A percentile compares a stretch with the other conserved stretches of the same genome.
Evolutionary conservation across 1,284 basidiomycete species (phyloP).

Genomic region (Cryptococcus sp.): DNA sequence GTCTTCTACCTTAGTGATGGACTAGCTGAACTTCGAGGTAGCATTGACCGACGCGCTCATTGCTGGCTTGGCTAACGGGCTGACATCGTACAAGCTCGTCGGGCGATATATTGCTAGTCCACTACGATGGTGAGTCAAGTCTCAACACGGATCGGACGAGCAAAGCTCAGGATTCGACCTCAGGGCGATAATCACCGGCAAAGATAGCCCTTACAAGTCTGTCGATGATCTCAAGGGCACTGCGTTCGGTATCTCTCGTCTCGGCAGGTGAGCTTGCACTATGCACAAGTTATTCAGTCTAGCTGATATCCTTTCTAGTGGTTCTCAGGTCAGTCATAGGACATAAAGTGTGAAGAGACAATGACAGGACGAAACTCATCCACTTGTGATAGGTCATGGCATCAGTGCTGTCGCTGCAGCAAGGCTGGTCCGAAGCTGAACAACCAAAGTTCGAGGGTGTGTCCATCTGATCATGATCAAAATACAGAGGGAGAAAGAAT

Average conservation of each 20-base stretch:
- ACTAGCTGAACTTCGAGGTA: slow-evolving; percentile 13
- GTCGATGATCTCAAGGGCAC: slow-evolving; percentile 78
- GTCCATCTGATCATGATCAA: slow-evolving; percentile 7
- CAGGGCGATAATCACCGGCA: slow-evolving; percentile 92
- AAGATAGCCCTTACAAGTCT: slow-evolving; percentile 67
- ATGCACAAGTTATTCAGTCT: not conserved
- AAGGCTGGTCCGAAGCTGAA: slow-evolving; percentile 65
- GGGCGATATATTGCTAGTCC: slow-evolving; percentile 90
- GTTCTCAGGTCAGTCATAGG: slow-evolving; percentile 55
- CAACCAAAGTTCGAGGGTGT: slow-evolving; percentile 72
- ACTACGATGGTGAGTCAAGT: slow-evolving; percentile 69
- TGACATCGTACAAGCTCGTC: slow-evolving; percentile 82
- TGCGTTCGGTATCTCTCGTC: slow-evolving; percentile 84
- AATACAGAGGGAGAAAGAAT: not conserved
- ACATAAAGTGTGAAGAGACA: slow-evolving; percentile 55
- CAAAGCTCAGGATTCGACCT: not conserved
- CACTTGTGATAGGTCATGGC: slow-evolving; percentile 83
- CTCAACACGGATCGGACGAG: not conserved
- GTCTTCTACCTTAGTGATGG: not conserved
- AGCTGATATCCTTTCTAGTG: slow-evolving; percentile 12
- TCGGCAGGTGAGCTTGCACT: slow-evolving; percentile 64
- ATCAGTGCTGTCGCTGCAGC: slow-evolving; percentile 84
- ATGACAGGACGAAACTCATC: not conserved
- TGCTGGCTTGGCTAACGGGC: slow-evolving; percentile 87
- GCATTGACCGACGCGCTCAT: slow-evolving; percentile 93